A percentile compares a stretch with the other conserved stretches of the same genome.
These are phyloP conservation scores for Plenodomus lindquistii DNA, from an alignment of 2,329 filamentous ascomycete species.

Conservation along the genomic window DNA sequence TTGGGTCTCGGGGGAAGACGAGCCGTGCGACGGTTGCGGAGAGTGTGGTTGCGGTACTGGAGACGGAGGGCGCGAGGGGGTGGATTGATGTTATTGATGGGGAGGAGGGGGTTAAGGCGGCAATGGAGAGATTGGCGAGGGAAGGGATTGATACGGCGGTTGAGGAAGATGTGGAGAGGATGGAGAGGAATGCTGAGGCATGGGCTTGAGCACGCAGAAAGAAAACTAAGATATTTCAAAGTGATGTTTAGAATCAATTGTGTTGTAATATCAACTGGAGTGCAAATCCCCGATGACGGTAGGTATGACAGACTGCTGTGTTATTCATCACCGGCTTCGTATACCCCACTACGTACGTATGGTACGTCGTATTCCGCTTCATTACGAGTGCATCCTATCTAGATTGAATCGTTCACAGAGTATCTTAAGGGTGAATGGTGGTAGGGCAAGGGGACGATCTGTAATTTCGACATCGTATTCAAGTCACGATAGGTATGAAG, in stretches of 20 bases:
- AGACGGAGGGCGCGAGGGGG: constrained; percentile 52
- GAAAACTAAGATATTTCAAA: not conserved
- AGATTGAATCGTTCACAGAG: too few relatives aligned
- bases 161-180: constrained; percentile 56
- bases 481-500: too few relatives aligned
- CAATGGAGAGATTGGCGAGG: constrained; percentile 51
- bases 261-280: too few relatives aligned
- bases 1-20: constrained; percentile 47
- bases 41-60: constrained; percentile 55
- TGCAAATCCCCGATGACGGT: too few relatives aligned
- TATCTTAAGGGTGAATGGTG: too few relatives aligned
- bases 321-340: too few relatives aligned
- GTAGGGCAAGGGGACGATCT: too few relatives aligned
- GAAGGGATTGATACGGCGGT: constrained; percentile 53
- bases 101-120: constrained; percentile 50
- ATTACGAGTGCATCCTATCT: too few relatives aligned
- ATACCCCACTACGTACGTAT: too few relatives aligned
- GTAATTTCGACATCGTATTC: too few relatives aligned
- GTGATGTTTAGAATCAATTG: not conserved
- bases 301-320: too few relatives aligned
- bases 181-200: constrained; percentile 35
- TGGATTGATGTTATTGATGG: constrained; percentile 61
- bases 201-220: not conserved
- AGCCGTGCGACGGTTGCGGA: constrained; percentile 57
- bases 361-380: too few relatives aligned